Percentiles rank a stretch among this genome's conserved stretches.
Evolutionary conservation across 1,284 basidiomycete genomes (phyloP).

Genomic region (Peniophora sp.): DNA sequence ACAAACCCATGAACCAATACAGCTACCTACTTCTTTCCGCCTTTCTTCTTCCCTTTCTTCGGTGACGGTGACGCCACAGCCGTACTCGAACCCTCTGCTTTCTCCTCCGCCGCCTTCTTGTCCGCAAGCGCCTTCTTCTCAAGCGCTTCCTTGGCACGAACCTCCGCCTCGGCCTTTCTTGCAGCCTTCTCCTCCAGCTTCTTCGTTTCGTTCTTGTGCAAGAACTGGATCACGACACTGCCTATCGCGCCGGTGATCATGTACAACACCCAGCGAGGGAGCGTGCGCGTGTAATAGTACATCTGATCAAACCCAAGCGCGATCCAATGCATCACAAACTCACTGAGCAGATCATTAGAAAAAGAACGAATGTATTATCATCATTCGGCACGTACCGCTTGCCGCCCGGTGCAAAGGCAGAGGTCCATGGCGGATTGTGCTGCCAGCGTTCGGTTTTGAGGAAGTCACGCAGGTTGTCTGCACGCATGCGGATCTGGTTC

Average conservation of each 20-base stretch:
- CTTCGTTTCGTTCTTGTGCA: constrained; percentile 31
- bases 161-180: constrained; percentile 1
- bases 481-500: constrained; percentile 46
- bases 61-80: neutral
- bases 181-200: constrained; percentile 4
- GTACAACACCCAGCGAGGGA: constrained; percentile 57
- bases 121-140: neutral
- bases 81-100: neutral
- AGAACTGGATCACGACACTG: constrained; percentile 46
- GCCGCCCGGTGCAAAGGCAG: constrained; percentile 62
- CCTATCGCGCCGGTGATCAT: constrained; percentile 49
- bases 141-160: constrained; percentile 4
- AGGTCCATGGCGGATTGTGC: constrained; percentile 50
- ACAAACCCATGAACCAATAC: too few relatives aligned
- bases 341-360: constrained; percentile 32
- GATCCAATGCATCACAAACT: constrained; percentile 57
- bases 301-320: constrained; percentile 38
- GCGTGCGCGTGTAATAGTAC: constrained; percentile 39
- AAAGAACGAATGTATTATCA: constrained; percentile 3
- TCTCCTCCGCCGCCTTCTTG: neutral
- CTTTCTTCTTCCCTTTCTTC: constrained; percentile 9
- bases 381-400: constrained; percentile 52
- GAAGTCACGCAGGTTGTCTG: constrained; percentile 54
- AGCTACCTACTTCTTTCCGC: constrained; percentile 7
- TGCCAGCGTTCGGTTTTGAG: constrained; percentile 54